Evolutionary conservation across 192 early-diverging fungal genomes (phyloP).

Genomic region (Bifiguratus adelaidae): DNA sequence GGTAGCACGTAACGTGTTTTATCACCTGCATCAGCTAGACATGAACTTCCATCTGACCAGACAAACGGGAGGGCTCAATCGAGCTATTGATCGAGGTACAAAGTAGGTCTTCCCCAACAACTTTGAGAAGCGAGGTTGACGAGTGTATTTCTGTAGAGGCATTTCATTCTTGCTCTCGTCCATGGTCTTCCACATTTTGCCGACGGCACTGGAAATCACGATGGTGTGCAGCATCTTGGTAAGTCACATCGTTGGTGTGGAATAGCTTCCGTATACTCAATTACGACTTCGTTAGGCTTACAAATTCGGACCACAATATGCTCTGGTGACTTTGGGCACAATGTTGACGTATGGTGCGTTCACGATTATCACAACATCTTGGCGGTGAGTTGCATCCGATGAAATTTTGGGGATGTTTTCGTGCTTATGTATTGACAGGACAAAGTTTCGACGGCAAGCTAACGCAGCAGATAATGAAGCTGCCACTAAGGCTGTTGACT

Average conservation of each 20-base stretch:
- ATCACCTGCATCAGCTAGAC: conserved; percentile 82
- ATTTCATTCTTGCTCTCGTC: conserved; percentile 94
- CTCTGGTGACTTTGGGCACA: conserved; percentile 46
- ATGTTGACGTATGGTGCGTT: conserved; percentile 76
- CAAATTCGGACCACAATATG: conserved; percentile 41
- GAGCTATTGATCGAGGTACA: conserved; percentile 93
- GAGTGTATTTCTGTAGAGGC: conserved; percentile 44
- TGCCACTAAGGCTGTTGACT: conserved; percentile 88
- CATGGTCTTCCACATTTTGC: conserved; percentile 91
- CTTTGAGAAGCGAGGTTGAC: background rate
- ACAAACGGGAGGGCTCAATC: conserved; percentile 93
- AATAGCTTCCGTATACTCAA: conserved; percentile 10
- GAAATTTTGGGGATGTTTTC: conserved; percentile 71
- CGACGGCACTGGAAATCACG: conserved; percentile 89
- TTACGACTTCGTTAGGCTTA: conserved; percentile 18
- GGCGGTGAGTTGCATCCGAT: conserved; percentile 61
- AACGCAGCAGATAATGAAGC: conserved; percentile 95
- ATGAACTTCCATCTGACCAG: conserved; percentile 85
- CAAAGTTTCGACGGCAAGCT: conserved; percentile 78
- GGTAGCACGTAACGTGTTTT: conserved; percentile 81
- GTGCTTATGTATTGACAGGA: conserved; percentile 41
- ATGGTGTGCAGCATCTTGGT: conserved; percentile 93
- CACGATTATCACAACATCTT: conserved; percentile 82
- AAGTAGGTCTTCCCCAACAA: conserved; percentile 18
- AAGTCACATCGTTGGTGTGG: conserved; percentile 38